Evolutionary conservation across 208 protist genomes (phyloP).

Genomic region (Leishmania aethiopica): DNA sequence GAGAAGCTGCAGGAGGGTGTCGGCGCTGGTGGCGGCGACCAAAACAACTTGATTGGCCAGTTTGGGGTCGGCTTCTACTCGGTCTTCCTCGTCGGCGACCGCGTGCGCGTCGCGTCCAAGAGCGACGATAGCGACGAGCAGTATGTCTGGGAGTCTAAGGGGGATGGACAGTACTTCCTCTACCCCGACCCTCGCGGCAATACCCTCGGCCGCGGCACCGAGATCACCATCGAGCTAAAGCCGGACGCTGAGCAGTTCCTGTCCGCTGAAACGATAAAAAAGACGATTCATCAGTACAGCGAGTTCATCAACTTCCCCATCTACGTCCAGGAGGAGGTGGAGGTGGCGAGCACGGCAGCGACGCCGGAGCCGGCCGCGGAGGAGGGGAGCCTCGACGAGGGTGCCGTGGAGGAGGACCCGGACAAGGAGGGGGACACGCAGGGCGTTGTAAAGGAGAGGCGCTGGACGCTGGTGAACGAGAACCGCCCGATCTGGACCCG

Average conservation of each 20-base stretch:
- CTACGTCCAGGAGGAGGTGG: slow-evolving; percentile 86
- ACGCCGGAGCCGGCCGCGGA: slow-evolving; percentile 37
- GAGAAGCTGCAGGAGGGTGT: slow-evolving; percentile 64
- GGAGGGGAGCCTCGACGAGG: slow-evolving; percentile 80
- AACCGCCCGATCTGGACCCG: slow-evolving; percentile 99
- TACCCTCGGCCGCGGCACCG: slow-evolving; percentile 97
- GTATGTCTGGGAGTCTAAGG: slow-evolving; percentile 99
- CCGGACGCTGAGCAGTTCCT: slow-evolving; percentile 97
- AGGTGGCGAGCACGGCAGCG: slow-evolving; percentile 55
- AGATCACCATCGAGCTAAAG: slow-evolving; percentile 97
- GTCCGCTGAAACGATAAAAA: slow-evolving; percentile 88
- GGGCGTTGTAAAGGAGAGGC: slow-evolving; percentile 69
- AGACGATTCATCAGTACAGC: slow-evolving; percentile 97
- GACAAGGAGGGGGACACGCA: slow-evolving; percentile 53
- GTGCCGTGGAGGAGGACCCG: slow-evolving; percentile 37
- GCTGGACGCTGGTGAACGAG: slow-evolving; percentile 97
- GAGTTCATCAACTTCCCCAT: slow-evolving; percentile 99
- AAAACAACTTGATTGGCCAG: slow-evolving; percentile 99
- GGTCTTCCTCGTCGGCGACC: slow-evolving; percentile 99
- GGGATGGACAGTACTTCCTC: slow-evolving; percentile 95
- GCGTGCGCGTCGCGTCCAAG: slow-evolving; percentile 97
- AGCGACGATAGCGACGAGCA: slow-evolving; percentile 91
- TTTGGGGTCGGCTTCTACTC: slow-evolving; percentile 99
- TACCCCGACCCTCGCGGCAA: slow-evolving; percentile 94
- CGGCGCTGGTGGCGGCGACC: slow-evolving; percentile 31